A percentile compares a stretch with the other conserved stretches of the same genome.
phyloP scores from a whole-genome alignment of 805 yeast species.

The Ogataea pilisensis region DNA sequence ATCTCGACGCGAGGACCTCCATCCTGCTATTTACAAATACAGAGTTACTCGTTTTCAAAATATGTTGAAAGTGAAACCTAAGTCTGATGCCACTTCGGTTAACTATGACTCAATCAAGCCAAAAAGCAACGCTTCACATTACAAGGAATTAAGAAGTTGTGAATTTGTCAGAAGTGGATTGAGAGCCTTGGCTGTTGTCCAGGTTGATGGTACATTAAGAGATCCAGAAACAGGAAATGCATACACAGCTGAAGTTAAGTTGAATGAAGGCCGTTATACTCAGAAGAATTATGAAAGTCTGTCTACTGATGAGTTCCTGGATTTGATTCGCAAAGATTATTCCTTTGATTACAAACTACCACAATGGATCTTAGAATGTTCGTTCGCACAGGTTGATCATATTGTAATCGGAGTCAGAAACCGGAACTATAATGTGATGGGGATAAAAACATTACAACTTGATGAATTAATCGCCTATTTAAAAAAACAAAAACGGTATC shows the following conservation, averaged over 20 bases:
- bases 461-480: slow-evolving; percentile 3
- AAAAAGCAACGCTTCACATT: slow-evolving; percentile 1
- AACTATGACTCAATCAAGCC: slow-evolving; percentile 5
- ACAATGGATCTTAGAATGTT: slow-evolving; percentile 9
- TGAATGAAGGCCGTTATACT: no score
- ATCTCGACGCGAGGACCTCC: slow-evolving; percentile 2
- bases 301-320: neutral
- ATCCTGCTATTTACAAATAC: slow-evolving; percentile 1
- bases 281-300: neutral
- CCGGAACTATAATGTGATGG: neutral
- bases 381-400: slow-evolving; percentile 2
- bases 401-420: slow-evolving; percentile 8
- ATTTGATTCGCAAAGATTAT: neutral
- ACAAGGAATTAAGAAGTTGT: neutral
- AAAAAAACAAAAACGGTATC: neutral
- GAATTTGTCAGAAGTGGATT: slow-evolving; percentile 1
- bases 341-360: neutral
- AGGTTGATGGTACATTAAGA: slow-evolving; percentile 4
- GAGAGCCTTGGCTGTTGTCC: slow-evolving; percentile 1
- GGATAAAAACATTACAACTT: slow-evolving; percentile 1
- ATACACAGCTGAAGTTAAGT: no score
- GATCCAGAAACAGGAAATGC: neutral
- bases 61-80: slow-evolving; percentile 1
- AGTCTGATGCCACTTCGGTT: neutral
- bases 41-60: slow-evolving; percentile 10